These are phyloP conservation scores for Carallia brachiata DNA, from an alignment of 345 rosid genomes.

Conservation along the genomic window DNA sequence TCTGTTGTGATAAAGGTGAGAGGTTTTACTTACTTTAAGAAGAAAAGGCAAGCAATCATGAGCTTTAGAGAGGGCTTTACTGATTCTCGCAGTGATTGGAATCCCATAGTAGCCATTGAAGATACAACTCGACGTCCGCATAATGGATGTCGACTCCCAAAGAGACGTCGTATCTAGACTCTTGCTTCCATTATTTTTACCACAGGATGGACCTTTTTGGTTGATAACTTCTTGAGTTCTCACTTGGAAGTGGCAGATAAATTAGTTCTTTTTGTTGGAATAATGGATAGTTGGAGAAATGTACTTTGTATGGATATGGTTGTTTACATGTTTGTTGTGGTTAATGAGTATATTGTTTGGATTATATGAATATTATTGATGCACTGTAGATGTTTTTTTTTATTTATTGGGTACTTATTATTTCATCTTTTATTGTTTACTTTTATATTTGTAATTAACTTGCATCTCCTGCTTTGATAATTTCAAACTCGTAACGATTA, in stretches of 20 bases:
- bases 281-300: no score
- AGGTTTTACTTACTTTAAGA: conserved; percentile 74
- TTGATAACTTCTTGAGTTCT: not conserved
- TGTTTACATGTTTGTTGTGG: no score
- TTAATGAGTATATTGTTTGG: no score
- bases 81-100: conserved; percentile 40
- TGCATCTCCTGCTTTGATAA: no score
- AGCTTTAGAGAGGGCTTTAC: conserved; percentile 75
- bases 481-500: no score
- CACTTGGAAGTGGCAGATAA: not conserved
- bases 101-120: conserved; percentile 69
- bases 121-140: conserved; percentile 79
- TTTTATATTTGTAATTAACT: no score
- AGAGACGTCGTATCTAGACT: conserved; percentile 62
- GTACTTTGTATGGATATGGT: no score
- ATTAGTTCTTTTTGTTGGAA: not conserved
- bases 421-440: no score
- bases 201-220: not conserved
- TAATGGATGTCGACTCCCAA: conserved; percentile 86
- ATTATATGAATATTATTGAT: no score
- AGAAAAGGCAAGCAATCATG: conserved; percentile 74
- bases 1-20: conserved; percentile 82
- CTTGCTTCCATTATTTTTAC: not conserved
- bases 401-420: no score
- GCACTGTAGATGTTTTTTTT: no score